A percentile compares a stretch with the other conserved stretches of the same genome.
phyloP scores from a whole-genome alignment of 2,329 filamentous ascomycete genomes.

The Colletotrichum sp. region DNA sequence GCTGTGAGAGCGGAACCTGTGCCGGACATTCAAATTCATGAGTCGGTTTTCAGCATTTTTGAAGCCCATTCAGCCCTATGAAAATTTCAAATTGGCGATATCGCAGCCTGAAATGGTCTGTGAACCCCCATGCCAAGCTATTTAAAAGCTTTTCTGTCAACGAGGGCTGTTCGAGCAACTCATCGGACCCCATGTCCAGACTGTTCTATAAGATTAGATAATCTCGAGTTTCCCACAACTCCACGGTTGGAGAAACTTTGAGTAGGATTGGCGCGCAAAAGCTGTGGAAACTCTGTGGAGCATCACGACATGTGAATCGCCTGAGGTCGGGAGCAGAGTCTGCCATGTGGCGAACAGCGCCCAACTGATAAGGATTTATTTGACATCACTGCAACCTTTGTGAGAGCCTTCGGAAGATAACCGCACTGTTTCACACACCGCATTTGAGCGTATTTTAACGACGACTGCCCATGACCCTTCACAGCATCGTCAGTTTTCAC shows the following conservation, averaged over 20 bases:
- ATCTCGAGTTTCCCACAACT: not conserved
- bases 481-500: not conserved
- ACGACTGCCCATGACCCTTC: not conserved
- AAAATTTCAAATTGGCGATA: not conserved
- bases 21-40: not conserved
- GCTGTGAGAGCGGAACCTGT: not conserved
- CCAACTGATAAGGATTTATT: not conserved
- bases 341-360: constrained; percentile 6
- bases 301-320: not conserved
- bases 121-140: not conserved
- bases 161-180: not conserved
- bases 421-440: not conserved
- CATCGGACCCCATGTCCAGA: not conserved
- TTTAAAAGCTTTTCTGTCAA: not conserved
- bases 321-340: not conserved
- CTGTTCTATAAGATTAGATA: not conserved
- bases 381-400: not conserved
- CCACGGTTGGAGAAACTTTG: not conserved
- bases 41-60: not conserved
- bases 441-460: not conserved
- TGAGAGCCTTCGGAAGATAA: not conserved
- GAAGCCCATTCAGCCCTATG: not conserved
- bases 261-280: constrained; percentile 1
- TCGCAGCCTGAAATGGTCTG: not conserved
- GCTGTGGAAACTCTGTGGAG: constrained; percentile 8